These are phyloP conservation scores for Ogataea saltuana DNA, from an alignment of 805 yeast genomes.

Conservation along the genomic window DNA sequence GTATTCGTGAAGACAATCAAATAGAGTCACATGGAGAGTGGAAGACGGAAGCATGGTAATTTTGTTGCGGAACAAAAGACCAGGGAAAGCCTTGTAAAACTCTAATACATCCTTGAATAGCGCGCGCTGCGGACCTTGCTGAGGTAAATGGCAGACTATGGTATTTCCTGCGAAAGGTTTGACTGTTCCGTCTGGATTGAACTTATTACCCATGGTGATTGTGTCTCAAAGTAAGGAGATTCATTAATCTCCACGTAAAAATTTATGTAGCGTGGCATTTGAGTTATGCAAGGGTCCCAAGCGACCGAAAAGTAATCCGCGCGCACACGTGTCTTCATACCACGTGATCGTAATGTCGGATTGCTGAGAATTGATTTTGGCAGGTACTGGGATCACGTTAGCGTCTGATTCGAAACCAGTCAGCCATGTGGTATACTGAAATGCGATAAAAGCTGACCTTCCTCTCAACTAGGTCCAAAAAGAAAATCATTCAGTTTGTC, in stretches of 20 bases:
- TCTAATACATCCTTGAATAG: slow-evolving; percentile 17
- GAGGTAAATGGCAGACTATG: slow-evolving; percentile 22
- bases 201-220: slow-evolving; percentile 18
- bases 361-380: too few relatives aligned
- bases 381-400: too few relatives aligned
- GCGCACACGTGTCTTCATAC: too few relatives aligned
- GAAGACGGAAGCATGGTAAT: slow-evolving; percentile 23
- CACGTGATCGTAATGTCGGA: too few relatives aligned
- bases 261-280: too few relatives aligned
- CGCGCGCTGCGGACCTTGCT: slow-evolving; percentile 18
- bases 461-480: slow-evolving; percentile 19
- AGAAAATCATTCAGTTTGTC: slow-evolving; percentile 15
- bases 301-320: too few relatives aligned
- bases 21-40: slow-evolving; percentile 21
- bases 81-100: slow-evolving; percentile 18
- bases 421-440: too few relatives aligned
- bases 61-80: slow-evolving; percentile 15
- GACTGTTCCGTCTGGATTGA: slow-evolving; percentile 20
- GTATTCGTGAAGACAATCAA: slow-evolving; percentile 20
- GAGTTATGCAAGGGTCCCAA: too few relatives aligned
- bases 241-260: too few relatives aligned
- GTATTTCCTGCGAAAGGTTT: slow-evolving; percentile 21
- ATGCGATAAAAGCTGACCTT: too few relatives aligned
- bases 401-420: too few relatives aligned
- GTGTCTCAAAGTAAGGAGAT: too few relatives aligned